Evolutionary conservation across 257 asterid species (phyloP), one percentile per base, ranked within the genome.

Genomic region (Capsicum chinense): DNA sequence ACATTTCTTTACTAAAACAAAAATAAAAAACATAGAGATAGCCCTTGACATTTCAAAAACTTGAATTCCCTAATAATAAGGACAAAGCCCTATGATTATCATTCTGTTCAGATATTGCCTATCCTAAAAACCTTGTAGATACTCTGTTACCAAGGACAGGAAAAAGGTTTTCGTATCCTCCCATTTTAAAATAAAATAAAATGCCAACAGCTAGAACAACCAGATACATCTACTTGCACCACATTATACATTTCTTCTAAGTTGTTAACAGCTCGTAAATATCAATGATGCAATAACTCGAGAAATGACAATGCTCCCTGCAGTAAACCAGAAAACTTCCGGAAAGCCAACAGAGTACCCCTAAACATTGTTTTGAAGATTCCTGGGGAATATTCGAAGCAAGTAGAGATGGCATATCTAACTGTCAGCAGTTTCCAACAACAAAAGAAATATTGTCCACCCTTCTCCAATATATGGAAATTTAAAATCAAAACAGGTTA

Each of bases 21-120:
- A 64, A 64, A 54, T 3, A 62, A 44, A 11, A 70, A 70, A 64
- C 39, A 33, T 48, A 19, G 42, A 64, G 58, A 33, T 48, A 19
- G 42, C 10, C 80, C 56, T 60, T 60, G 6, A 4, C 19, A 73
- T n/a, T 71, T 47, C 80, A 52, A 48, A 48, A 48, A 11, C 59
- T 19, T 66, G 48, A 5, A n/a, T 8, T 21, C 50, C 80, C 80
- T 16, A 26, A 26, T 12, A 48, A 50, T n/a, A 12, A 73, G 39
- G 80, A 74, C 80, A 12, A 47, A 74, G 44, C 35, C 60, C 60
- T 74, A 50, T 74, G 60, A 48, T 19, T 74, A 73, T 19, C 60
- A 74, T 48, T 74, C 59, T 50, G 19, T 54, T 74, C 60, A 74
- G 44, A 74, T 74, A 74, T 73, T 48, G 60, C 80, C 44, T 12